Evolutionary conservation across 2,329 filamentous ascomycete genomes (phyloP).

Genomic region (Ramularia collo-cygni): DNA sequence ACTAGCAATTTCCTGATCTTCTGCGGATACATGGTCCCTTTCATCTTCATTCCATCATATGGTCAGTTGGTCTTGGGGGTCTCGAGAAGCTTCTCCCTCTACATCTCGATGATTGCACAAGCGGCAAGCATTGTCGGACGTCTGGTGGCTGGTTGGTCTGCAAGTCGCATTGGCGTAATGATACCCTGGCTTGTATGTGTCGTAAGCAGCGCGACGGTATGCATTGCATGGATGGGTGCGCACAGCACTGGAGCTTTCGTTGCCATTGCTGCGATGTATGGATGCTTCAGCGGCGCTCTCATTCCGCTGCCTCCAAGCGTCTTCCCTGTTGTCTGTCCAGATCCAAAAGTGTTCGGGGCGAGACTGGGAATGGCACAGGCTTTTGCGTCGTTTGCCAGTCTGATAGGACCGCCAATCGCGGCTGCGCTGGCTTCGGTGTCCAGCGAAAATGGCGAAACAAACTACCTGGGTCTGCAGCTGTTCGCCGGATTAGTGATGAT

Average conservation of each 20-base stretch:
- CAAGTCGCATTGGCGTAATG: constrained; percentile 43
- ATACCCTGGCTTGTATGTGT: constrained; percentile 49
- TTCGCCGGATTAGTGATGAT: constrained; percentile 26
- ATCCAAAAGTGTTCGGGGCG: constrained; percentile 40
- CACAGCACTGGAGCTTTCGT: constrained; percentile 32
- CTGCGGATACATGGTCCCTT: constrained; percentile 31
- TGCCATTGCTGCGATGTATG: constrained; percentile 39
- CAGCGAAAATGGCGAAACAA: constrained; percentile 11
- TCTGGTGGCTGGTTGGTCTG: constrained; percentile 45
- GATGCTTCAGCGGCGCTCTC: constrained; percentile 39
- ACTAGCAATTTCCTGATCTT: constrained; percentile 29
- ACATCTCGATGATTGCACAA: constrained; percentile 52
- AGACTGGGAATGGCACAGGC: constrained; percentile 43
- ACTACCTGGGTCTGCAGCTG: constrained; percentile 26
- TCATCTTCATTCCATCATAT: constrained; percentile 38
- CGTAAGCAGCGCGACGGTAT: constrained; percentile 39
- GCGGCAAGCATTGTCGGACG: constrained; percentile 50
- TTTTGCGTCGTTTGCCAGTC: constrained; percentile 36
- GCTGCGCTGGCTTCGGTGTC: constrained; percentile 31
- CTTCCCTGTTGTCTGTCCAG: constrained; percentile 39
- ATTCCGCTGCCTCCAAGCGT: constrained; percentile 41
- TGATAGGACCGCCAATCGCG: constrained; percentile 42
- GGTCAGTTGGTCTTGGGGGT: constrained; percentile 33
- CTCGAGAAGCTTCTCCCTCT: constrained; percentile 43
- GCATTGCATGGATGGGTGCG: constrained; percentile 53